Conservation (phyloP, 768 basidiomycete species). For the Termitomyces sp. region DNA sequence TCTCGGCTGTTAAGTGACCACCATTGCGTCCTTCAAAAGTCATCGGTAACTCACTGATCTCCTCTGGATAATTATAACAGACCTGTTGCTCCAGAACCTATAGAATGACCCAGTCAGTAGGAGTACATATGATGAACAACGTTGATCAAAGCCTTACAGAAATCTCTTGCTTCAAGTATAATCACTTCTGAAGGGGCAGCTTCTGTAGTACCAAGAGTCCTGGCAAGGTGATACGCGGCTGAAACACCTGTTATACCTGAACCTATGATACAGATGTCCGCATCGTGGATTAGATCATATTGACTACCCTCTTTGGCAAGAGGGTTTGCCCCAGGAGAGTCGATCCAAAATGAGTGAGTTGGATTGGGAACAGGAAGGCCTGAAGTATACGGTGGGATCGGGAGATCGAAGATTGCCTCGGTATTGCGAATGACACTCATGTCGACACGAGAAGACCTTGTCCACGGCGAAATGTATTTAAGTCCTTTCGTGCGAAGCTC, state of each 20-base stretch:
- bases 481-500: not conserved
- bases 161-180: conserved; percentile 80
- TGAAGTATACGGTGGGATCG: not conserved
- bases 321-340: conserved; percentile 57
- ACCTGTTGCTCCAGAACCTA: conserved; percentile 80
- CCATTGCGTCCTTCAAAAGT: conserved; percentile 61
- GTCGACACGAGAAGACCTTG: not conserved
- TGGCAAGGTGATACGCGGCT: conserved; percentile 66
- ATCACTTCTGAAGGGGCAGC: conserved; percentile 20
- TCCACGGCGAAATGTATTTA: not conserved
- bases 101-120: not conserved
- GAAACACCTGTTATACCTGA: conserved; percentile 76
- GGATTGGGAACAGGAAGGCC: conserved; percentile 53
- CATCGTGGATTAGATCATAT: conserved; percentile 49
- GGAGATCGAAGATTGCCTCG: conserved; percentile 7
- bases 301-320: conserved; percentile 62
- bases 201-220: conserved; percentile 18
- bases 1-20: conserved; percentile 59
- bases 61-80: not conserved
- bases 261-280: conserved; percentile 76
- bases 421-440: conserved; percentile 2
- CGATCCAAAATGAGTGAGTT: conserved; percentile 71
- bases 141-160: conserved; percentile 51
- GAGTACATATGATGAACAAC: not conserved
- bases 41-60: not conserved